Evolutionary conservation across 106 monocot species (phyloP).

Genomic region (Phalaenopsis equestris): DNA sequence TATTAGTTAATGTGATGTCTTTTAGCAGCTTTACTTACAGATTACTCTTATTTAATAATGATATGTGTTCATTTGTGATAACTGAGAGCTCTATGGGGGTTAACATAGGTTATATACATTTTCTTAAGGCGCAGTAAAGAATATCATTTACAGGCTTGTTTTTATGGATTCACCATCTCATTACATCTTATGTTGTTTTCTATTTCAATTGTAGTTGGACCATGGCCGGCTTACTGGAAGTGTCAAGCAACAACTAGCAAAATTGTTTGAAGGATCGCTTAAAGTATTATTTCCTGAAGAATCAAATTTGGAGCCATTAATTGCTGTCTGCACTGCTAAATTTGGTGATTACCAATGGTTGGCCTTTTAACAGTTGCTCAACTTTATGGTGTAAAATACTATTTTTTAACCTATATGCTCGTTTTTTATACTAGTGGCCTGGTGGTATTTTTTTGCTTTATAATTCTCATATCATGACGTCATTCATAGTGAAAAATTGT

Average conservation of each 20-base stretch:
- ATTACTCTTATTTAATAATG: neutral
- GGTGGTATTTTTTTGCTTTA: constrained; percentile 1
- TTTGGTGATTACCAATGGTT: constrained; percentile 97
- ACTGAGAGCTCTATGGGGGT: neutral
- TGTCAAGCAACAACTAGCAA: constrained; percentile 62
- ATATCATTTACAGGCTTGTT: neutral
- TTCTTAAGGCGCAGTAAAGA: neutral
- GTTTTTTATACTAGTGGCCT: neutral
- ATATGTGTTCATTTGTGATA: neutral
- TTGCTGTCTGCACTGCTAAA: constrained; percentile 50
- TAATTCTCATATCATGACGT: neutral
- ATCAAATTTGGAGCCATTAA: constrained; percentile 39
- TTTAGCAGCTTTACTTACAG: neutral
- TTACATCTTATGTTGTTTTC: neutral
- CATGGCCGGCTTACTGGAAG: constrained; percentile 34
- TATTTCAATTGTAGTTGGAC: constrained; percentile 10
- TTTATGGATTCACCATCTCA: neutral
- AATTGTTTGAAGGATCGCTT: constrained; percentile 41
- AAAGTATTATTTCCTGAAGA: constrained; percentile 41
- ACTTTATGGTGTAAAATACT: neutral
- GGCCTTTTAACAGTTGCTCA: neutral
- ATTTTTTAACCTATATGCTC: neutral
- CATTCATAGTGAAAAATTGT: neutral
- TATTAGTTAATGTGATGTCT: neutral
- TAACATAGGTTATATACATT: too few species aligned